A percentile compares a stretch with the other conserved stretches of the same genome.
phyloP scores from a whole-genome alignment of 1,139 yeast genomes.

The Blastobotrys capitulatus region DNA sequence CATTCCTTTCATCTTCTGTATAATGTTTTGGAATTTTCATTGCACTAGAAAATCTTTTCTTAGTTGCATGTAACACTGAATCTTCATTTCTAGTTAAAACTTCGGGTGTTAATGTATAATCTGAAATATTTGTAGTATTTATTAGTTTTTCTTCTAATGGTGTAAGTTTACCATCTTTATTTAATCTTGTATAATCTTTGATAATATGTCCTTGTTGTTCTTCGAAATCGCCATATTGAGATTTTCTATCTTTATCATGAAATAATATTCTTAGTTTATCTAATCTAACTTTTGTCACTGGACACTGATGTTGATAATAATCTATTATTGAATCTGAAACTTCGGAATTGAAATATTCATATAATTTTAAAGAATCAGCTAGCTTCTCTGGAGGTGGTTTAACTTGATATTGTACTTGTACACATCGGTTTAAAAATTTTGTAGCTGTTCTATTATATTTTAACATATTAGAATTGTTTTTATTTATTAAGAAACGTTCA shows the following conservation, averaged over 20 bases:
- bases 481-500: too few relatives aligned
- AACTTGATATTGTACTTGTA: slow-evolving; percentile 27
- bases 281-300: slow-evolving; percentile 31
- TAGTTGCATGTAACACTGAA: slow-evolving; percentile 10
- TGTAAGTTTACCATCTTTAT: slow-evolving; percentile 8
- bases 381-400: slow-evolving; percentile 28
- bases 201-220: slow-evolving; percentile 11
- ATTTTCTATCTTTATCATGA: slow-evolving; percentile 22
- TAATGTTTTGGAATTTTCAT: slow-evolving; percentile 8
- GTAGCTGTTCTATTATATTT: slow-evolving; percentile 15
- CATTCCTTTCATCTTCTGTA: slow-evolving; percentile 11
- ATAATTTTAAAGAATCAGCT: slow-evolving; percentile 27
- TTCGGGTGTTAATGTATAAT: slow-evolving; percentile 11
- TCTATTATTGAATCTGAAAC: slow-evolving; percentile 21
- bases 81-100: slow-evolving; percentile 15
- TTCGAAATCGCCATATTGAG: slow-evolving; percentile 5
- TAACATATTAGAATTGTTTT: slow-evolving; percentile 7
- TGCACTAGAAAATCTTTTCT: slow-evolving; percentile 11
- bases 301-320: slow-evolving; percentile 31
- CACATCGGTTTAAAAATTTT: slow-evolving; percentile 21
- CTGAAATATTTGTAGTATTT: slow-evolving; percentile 4
- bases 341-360: slow-evolving; percentile 19
- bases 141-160: slow-evolving; percentile 14
- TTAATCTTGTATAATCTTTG: neutral
- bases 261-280: slow-evolving; percentile 26